Evolutionary conservation across 768 basidiomycete genomes (phyloP).

Genomic region (Phlebiopsis gigantea): DNA sequence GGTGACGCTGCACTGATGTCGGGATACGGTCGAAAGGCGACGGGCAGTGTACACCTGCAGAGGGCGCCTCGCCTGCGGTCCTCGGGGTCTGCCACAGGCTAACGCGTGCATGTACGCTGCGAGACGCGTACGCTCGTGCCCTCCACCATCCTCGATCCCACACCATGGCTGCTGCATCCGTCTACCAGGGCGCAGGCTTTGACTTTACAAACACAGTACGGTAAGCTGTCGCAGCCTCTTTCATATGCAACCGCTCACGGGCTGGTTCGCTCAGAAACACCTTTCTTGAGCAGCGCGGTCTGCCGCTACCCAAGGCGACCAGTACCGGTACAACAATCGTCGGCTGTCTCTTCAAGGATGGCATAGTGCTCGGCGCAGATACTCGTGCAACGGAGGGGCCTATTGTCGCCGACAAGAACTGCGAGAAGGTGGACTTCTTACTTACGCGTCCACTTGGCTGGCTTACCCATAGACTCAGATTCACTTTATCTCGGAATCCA

Average conservation of each 20-base stretch:
- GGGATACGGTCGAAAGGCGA: slow-evolving; percentile 3
- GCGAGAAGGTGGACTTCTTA: slow-evolving; percentile 77
- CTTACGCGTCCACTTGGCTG: background rate
- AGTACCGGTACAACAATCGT: slow-evolving; percentile 98
- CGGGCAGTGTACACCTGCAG: slow-evolving; percentile 8
- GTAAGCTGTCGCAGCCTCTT: slow-evolving; percentile 31
- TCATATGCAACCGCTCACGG: no score
- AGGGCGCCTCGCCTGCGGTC: slow-evolving; percentile 13
- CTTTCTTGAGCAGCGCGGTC: slow-evolving; percentile 64
- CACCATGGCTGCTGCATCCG: slow-evolving; percentile 41
- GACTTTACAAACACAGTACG: slow-evolving; percentile 73
- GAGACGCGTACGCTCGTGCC: slow-evolving; percentile 27
- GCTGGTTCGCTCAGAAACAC: slow-evolving; percentile 47
- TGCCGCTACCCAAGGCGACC: slow-evolving; percentile 76
- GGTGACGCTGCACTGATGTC: background rate
- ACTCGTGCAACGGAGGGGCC: slow-evolving; percentile 92
- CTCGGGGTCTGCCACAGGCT: slow-evolving; percentile 15
- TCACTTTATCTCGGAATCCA: slow-evolving; percentile 92
- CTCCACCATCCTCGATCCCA: background rate
- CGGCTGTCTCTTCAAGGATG: slow-evolving; percentile 88
- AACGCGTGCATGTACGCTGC: slow-evolving; percentile 7
- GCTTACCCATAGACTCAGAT: slow-evolving; percentile 51
- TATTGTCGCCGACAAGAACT: slow-evolving; percentile 99
- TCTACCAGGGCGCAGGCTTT: slow-evolving; percentile 57
- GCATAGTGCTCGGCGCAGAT: slow-evolving; percentile 93